phyloP scores from a whole-genome alignment of 2,329 filamentous ascomycete genomes.

The Aspergillus fijiensis region DNA sequence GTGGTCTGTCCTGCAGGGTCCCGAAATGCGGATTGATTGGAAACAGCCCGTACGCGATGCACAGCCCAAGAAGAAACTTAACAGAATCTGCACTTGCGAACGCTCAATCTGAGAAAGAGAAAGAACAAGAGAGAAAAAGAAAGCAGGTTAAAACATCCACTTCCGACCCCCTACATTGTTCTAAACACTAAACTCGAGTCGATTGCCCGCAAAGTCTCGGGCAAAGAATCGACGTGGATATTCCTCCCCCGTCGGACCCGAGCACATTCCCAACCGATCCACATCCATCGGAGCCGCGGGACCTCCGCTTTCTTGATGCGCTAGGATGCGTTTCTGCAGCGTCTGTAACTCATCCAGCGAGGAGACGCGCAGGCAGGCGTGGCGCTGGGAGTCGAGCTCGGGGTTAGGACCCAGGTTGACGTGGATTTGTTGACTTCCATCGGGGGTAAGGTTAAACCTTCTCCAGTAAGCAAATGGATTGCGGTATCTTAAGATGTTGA shows the following conservation, averaged over 20 bases:
- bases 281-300: slow-evolving; percentile 53
- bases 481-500: slow-evolving; percentile 14
- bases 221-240: slow-evolving; percentile 64
- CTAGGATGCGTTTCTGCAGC: slow-evolving; percentile 53
- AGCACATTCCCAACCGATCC: slow-evolving; percentile 52
- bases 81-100: no score
- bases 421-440: slow-evolving; percentile 57
- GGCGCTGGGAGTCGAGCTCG: slow-evolving; percentile 46
- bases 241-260: slow-evolving; percentile 54
- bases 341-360: slow-evolving; percentile 49
- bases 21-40: no score
- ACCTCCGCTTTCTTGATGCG: slow-evolving; percentile 52
- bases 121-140: background rate
- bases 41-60: no score
- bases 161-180: background rate
- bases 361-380: slow-evolving; percentile 60
- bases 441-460: slow-evolving; percentile 56
- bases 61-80: no score
- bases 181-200: slow-evolving; percentile 54
- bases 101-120: slow-evolving; percentile 1
- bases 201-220: slow-evolving; percentile 57
- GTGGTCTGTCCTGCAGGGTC: no score
- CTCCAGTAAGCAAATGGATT: background rate
- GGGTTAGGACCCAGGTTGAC: slow-evolving; percentile 47
- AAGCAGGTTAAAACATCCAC: background rate